A percentile compares a stretch with the other conserved stretches of the same genome.
These are phyloP conservation scores for Trametes elegans DNA, from an alignment of 768 basidiomycete genomes.

Conservation along the genomic window DNA sequence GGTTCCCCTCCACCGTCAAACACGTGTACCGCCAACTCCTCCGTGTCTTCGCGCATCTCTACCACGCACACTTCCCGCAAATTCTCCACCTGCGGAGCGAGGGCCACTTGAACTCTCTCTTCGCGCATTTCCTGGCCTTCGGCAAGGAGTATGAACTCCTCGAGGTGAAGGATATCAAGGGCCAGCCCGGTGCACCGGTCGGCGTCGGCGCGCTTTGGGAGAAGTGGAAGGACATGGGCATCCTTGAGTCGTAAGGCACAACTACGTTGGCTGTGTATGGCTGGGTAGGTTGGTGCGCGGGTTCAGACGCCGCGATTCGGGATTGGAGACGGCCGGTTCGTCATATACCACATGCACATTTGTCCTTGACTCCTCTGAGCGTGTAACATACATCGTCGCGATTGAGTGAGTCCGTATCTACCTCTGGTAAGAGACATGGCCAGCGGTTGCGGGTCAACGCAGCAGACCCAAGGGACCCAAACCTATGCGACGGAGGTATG, in stretches of 20 bases:
- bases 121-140: constrained; percentile 97
- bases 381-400: constrained; percentile 16
- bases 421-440: background rate
- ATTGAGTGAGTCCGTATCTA: background rate
- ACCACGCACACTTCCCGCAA: constrained; percentile 89
- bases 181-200: constrained; percentile 55
- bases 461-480: constrained; percentile 5
- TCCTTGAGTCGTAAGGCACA: constrained; percentile 44
- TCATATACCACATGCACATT: constrained; percentile 21
- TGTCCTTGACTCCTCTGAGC: constrained; percentile 3
- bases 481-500: constrained; percentile 33
- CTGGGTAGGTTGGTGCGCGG: background rate
- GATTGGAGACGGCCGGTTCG: constrained; percentile 22
- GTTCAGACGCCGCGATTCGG: constrained; percentile 3
- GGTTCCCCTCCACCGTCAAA: constrained; percentile 86
- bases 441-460: background rate
- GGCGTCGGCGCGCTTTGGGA: constrained; percentile 84
- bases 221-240: constrained; percentile 86
- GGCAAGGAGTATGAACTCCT: constrained; percentile 91
- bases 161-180: constrained; percentile 85
- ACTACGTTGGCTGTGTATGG: background rate
- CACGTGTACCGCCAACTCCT: constrained; percentile 97
- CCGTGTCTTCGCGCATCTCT: constrained; percentile 96
- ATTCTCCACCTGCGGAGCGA: constrained; percentile 93
- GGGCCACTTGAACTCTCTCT: constrained; percentile 95